Evolutionary conservation across 1,139 yeast species (phyloP).

Genomic region (Candida anutae): DNA sequence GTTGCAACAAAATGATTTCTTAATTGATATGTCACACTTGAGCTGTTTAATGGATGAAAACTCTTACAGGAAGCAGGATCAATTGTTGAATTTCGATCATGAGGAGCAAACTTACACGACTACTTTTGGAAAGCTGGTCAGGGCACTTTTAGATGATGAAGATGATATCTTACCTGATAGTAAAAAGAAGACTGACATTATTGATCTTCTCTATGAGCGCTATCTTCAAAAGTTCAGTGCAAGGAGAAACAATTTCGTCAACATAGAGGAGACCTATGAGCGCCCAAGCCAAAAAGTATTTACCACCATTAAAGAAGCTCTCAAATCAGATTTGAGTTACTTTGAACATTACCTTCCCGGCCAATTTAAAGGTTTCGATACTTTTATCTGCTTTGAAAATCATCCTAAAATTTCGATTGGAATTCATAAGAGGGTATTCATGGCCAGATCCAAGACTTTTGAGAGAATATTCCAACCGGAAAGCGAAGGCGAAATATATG

Average conservation of each 20-base stretch:
- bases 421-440: constrained; percentile 23
- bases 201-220: constrained; percentile 12
- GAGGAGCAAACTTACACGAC: constrained; percentile 16
- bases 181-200: constrained; percentile 5
- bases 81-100: constrained; percentile 19
- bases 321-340: constrained; percentile 1
- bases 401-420: constrained; percentile 17
- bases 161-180: constrained; percentile 16
- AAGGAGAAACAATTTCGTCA: constrained; percentile 8
- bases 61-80: constrained; percentile 23
- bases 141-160: constrained; percentile 6
- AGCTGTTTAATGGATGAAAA: constrained; percentile 32
- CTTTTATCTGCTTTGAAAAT: constrained; percentile 13
- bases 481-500: constrained; percentile 10
- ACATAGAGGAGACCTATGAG: constrained; percentile 13
- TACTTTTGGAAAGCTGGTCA: constrained; percentile 19
- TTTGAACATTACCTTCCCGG: neutral
- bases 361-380: constrained; percentile 13
- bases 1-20: constrained; percentile 34
- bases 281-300: constrained; percentile 4
- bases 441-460: constrained; percentile 20
- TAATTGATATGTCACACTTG: constrained; percentile 40
- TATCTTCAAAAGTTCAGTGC: constrained; percentile 12
- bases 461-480: constrained; percentile 13
- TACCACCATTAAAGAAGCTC: neutral